phyloP scores from a whole-genome alignment of 2,329 filamentous ascomycete species.

The Emergomyces orientalis region DNA sequence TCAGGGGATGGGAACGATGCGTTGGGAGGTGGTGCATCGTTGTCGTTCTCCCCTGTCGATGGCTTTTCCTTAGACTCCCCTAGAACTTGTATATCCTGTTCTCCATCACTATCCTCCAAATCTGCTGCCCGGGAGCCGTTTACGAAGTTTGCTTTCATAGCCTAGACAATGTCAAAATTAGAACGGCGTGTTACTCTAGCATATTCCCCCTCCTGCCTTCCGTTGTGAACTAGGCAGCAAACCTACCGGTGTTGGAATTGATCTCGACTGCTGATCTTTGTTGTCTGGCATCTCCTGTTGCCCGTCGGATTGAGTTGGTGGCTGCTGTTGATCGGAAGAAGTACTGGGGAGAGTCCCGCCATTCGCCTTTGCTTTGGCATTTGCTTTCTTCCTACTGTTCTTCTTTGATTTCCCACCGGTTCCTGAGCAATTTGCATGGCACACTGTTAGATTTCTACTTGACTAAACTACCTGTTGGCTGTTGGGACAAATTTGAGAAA shows the following conservation, averaged over 20 bases:
- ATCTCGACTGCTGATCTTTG: slow-evolving; percentile 9
- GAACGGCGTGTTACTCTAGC: neutral
- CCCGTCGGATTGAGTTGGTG: slow-evolving; percentile 16
- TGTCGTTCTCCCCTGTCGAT: slow-evolving; percentile 33
- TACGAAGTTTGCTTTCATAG: neutral
- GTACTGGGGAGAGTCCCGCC: slow-evolving; percentile 25
- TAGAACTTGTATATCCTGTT: slow-evolving; percentile 27
- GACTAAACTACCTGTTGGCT: neutral
- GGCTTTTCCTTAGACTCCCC: slow-evolving; percentile 19
- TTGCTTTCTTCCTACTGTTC: slow-evolving; percentile 49
- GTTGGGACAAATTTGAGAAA: slow-evolving; percentile 6
- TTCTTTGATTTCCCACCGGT: slow-evolving; percentile 46
- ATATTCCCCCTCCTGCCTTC: neutral
- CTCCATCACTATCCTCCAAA: slow-evolving; percentile 29
- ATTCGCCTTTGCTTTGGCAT: slow-evolving; percentile 35
- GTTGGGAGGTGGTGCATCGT: slow-evolving; percentile 11
- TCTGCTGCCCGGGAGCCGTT: slow-evolving; percentile 6
- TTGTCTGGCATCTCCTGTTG: slow-evolving; percentile 19
- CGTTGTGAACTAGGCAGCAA: neutral
- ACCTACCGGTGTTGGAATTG: slow-evolving; percentile 2
- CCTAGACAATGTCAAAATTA: slow-evolving; percentile 8
- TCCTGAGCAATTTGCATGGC: slow-evolving; percentile 19
- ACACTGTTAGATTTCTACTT: neutral
- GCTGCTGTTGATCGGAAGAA: neutral
- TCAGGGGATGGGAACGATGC: slow-evolving; percentile 17